Conservation (phyloP, 352 stramenopile genomes). For the Phytophthora fragariae region DNA sequence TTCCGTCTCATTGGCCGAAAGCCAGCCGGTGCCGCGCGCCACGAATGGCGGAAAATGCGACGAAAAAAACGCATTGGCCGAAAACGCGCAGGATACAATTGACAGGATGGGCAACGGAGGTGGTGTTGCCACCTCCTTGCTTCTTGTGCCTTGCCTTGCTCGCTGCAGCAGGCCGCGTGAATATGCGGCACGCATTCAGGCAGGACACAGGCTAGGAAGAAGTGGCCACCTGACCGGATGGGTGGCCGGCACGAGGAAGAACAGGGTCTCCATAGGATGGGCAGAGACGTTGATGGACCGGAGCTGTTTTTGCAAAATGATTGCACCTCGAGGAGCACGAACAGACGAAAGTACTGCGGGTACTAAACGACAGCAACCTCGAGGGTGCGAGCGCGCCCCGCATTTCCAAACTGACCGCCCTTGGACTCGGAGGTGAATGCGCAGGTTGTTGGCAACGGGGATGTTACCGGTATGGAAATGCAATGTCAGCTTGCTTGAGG, state of each 20-base stretch:
- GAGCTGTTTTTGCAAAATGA: slow-evolving; percentile 3
- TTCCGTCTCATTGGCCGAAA: slow-evolving; percentile 3
- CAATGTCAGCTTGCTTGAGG: background rate
- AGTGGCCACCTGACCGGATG: background rate
- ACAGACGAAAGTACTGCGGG: slow-evolving; percentile 2
- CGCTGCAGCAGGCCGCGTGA: background rate
- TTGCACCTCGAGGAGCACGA: background rate
- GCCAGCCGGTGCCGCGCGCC: background rate
- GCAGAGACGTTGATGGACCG: background rate
- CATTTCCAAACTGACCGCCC: background rate
- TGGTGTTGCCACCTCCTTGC: background rate
- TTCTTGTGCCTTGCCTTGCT: background rate
- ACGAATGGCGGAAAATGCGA: background rate
- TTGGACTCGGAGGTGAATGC: background rate
- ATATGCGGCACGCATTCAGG: background rate
- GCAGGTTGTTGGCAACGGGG: background rate
- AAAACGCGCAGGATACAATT: background rate
- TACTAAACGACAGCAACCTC: background rate
- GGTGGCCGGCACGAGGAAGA: background rate
- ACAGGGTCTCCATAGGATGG: background rate
- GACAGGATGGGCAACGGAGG: background rate
- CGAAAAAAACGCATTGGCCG: background rate
- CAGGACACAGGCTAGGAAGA: background rate
- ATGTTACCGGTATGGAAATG: no score
- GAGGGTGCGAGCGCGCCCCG: no score